Evolutionary conservation across 257 asterid species (phyloP).

Genomic region (Scutellaria baicalensis): DNA sequence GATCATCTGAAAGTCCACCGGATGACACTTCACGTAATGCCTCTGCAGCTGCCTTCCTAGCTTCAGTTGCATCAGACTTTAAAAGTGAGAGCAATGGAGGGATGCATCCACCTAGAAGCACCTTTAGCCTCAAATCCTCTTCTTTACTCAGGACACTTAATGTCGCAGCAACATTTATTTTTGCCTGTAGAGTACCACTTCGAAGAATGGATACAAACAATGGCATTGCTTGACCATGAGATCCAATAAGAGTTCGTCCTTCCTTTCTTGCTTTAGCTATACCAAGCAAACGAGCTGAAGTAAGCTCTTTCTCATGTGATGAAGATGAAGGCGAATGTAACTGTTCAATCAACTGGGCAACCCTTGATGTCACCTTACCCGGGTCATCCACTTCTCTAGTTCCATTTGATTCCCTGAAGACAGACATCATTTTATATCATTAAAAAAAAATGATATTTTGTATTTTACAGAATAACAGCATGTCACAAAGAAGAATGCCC

Average conservation of each 20-base stretch:
- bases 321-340: conserved; percentile 63
- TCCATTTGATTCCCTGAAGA: conserved; percentile 67
- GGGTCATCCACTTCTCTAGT: conserved; percentile 61
- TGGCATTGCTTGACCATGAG: conserved; percentile 89
- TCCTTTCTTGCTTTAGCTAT: conserved; percentile 78
- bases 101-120: conserved; percentile 86
- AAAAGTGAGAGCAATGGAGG: conserved; percentile 77
- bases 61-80: conserved; percentile 59
- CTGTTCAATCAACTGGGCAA: conserved; percentile 73
- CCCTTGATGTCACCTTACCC: conserved; percentile 50
- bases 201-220: conserved; percentile 74
- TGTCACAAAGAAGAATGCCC: conserved; percentile 7
- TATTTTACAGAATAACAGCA: neutral
- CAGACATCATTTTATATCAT: neutral
- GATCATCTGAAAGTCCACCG: conserved; percentile 69
- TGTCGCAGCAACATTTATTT: conserved; percentile 61
- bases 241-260: conserved; percentile 70
- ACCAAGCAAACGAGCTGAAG: conserved; percentile 82
- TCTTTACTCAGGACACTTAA: conserved; percentile 65
- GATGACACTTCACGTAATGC: conserved; percentile 65
- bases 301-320: conserved; percentile 71
- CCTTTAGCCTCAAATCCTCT: conserved; percentile 73
- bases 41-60: conserved; percentile 87
- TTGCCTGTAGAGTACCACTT: conserved; percentile 61
- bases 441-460: neutral